Conservation (phyloP, 1,139 yeast species). For the Magnusiomyces suaveolens region DNA sequence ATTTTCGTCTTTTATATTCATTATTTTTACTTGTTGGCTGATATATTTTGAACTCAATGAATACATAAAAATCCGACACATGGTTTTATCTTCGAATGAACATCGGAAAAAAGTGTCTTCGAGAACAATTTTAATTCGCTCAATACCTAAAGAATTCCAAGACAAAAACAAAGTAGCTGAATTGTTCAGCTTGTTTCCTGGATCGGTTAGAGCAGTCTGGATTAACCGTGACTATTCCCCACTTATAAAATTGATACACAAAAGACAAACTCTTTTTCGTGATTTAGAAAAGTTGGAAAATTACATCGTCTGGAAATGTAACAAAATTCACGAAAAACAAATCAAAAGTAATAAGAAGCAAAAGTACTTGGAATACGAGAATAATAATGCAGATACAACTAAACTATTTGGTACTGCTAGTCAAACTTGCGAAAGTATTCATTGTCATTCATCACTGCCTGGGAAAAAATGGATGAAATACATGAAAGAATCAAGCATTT, state of each 20-base stretch:
- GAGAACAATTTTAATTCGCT: conserved; percentile 24
- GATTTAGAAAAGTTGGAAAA: conserved; percentile 21
- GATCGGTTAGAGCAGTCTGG: conserved; percentile 25
- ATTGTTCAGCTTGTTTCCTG: conserved; percentile 21
- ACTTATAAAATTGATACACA: conserved; percentile 17
- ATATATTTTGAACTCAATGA: conserved; percentile 22
- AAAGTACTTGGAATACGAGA: conserved; percentile 1
- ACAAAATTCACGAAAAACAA: not conserved
- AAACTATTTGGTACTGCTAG: not conserved
- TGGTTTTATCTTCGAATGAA: conserved; percentile 15
- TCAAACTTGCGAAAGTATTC: not conserved
- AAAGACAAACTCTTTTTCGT: conserved; percentile 15
- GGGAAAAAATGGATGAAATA: conserved; percentile 24
- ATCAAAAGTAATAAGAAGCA: conserved; percentile 1
- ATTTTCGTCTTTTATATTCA: conserved; percentile 17
- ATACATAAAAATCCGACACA: conserved; percentile 23
- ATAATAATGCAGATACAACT: not conserved
- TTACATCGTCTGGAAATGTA: conserved; percentile 10
- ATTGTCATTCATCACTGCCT: conserved; percentile 12
- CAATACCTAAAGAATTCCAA: conserved; percentile 18
- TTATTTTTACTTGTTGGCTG: conserved; percentile 16
- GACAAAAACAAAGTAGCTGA: conserved; percentile 9
- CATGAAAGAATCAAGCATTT: conserved; percentile 16
- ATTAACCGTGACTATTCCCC: conserved; percentile 24
- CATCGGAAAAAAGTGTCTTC: conserved; percentile 22